phyloP scores from a whole-genome alignment of 75 land plant genomes.

The Sequoia sempervirens region DNA sequence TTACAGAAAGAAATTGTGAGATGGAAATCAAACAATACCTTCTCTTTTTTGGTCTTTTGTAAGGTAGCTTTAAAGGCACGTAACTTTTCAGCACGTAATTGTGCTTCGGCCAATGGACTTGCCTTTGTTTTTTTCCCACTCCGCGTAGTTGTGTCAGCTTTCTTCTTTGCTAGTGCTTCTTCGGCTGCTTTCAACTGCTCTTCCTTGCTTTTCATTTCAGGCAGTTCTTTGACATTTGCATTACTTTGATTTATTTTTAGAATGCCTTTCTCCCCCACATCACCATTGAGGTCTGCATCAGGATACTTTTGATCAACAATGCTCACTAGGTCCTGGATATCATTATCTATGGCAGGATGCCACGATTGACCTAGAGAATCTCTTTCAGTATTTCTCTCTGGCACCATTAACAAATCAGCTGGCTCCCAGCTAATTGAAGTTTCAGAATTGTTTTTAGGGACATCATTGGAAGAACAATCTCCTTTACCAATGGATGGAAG shows the following conservation, averaged over 20 bases:
- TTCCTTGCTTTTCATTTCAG: constrained; percentile 46
- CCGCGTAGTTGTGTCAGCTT: constrained; percentile 30
- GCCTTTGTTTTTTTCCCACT: constrained; percentile 46
- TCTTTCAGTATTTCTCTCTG: no score
- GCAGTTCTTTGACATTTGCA: constrained; percentile 27
- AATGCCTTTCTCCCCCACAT: constrained; percentile 9
- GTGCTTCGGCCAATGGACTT: constrained; percentile 71
- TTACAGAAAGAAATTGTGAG: background rate
- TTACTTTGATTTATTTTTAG: constrained; percentile 15
- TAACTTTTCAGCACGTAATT: constrained; percentile 84
- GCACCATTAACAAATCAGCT: no score
- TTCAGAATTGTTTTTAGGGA: no score
- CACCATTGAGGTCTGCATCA: background rate
- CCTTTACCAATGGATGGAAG: no score
- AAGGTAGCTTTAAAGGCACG: constrained; percentile 76
- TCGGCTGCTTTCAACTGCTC: constrained; percentile 37
- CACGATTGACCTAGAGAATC: no score
- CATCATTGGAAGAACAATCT: no score
- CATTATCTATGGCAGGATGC: no score
- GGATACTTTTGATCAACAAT: constrained; percentile 11
- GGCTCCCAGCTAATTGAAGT: no score
- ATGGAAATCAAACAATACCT: constrained; percentile 46
- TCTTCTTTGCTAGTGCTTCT: constrained; percentile 45
- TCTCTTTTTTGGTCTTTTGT: constrained; percentile 73
- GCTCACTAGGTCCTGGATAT: background rate